Base-by-base conservation (phyloP, 2,329 filamentous ascomycete species). In the Clonostachys solani region DNA sequence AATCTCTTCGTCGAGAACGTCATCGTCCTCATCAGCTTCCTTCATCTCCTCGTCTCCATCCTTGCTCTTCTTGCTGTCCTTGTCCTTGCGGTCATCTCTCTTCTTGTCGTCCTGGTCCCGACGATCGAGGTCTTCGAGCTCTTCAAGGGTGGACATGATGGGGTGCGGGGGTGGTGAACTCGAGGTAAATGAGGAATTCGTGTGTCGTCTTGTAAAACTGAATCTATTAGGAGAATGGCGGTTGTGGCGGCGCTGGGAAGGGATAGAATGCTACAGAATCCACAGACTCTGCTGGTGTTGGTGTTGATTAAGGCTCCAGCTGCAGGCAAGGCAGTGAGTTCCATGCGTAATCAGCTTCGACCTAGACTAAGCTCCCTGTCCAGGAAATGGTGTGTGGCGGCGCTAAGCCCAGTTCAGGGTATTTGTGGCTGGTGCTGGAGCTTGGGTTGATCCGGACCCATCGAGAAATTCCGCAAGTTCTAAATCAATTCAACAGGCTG, bases 1-100 rank as follows among this genome's bases (percentile, higher is more conserved):
- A 60, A 99, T 92, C 74, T 99, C 94, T 47, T 92, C 86, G 68
- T 97, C 92, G 54, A 99, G 80, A 47, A 92, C 80, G 56, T 95
- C 86, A 43, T 92, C 89, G 58, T 89, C 85, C 54, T 48, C 47
- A 16, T 52, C 52, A 18, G 83, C 80, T 33, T 75, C 70, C 53
- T 86, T 84, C 12, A 83, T 86, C 65, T 96, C 92, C 44, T 86
- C 86, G 73, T 96, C 92, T 43, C 79, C 87, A 60, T 86, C 83
- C 47, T 75, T 71, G 57, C 80, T 76, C 58, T 67, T 65, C 54
- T 68, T 61, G 51, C 63, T 58, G 33, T 62, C 60, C 51, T 66
- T 65, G 47, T 62, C 60, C 43, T 62, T 56, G 35, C 53, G 55
- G 33, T 56, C 60, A 18, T 67, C 60, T 58, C 58, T 64, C 56